phyloP scores from a whole-genome alignment of 176 grass and related monocot species.

The Eragrostis nindensis region DNA sequence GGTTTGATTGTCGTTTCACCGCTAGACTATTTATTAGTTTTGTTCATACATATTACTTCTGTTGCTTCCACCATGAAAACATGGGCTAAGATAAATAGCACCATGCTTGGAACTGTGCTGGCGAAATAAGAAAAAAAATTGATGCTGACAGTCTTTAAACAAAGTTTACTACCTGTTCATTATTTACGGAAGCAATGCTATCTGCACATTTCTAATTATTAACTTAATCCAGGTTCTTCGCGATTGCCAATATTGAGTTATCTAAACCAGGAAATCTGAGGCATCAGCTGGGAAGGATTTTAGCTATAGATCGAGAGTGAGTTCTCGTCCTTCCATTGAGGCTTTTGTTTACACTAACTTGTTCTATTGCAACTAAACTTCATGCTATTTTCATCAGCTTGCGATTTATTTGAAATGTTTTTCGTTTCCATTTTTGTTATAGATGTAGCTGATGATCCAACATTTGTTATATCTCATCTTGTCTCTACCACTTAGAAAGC shows the following conservation, averaged over 20 bases:
- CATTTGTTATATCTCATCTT: neutral
- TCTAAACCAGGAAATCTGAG: slow-evolving; percentile 90
- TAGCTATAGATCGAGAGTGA: slow-evolving; percentile 91
- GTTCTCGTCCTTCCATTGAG: slow-evolving; percentile 34
- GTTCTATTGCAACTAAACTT: slow-evolving; percentile 9
- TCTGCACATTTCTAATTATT: slow-evolving; percentile 34
- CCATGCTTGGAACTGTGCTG: neutral
- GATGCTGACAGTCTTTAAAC: slow-evolving; percentile 1
- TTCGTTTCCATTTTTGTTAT: slow-evolving; percentile 18
- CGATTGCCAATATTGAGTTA: slow-evolving; percentile 81
- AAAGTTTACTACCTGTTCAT: slow-evolving; percentile 23
- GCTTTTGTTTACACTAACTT: slow-evolving; percentile 21
- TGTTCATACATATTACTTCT: neutral
- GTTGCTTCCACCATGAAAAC: slow-evolving; percentile 8
- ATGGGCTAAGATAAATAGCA: neutral
- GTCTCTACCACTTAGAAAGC: neutral
- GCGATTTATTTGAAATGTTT: neutral
- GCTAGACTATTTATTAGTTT: slow-evolving; percentile 1
- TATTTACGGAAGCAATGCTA: slow-evolving; percentile 30
- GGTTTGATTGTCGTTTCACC: slow-evolving; percentile 14
- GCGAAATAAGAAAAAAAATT: neutral
- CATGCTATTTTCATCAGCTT: neutral
- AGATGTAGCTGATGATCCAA: neutral
- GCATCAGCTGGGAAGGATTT: slow-evolving; percentile 83
- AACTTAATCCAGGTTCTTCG: slow-evolving; percentile 75